phyloP scores from a whole-genome alignment of 225 moss, liverwort and hornwort species.

The Sphagnum contortum region DNA sequence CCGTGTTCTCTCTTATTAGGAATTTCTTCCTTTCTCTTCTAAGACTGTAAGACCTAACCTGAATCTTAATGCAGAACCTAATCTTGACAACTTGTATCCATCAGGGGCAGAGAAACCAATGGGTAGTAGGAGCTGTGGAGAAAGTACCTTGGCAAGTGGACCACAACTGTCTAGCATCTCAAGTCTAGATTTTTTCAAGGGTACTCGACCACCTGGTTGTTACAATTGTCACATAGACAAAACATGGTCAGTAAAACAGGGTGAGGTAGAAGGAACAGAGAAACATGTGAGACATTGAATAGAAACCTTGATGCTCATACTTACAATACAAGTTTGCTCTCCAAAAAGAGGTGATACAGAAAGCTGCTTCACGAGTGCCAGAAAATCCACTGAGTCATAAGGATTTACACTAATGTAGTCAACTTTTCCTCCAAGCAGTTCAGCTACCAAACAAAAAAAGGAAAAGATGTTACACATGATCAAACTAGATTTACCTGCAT shows the following conservation, averaged over 20 bases:
- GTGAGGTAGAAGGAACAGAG: neutral
- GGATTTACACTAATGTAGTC: constrained; percentile 94
- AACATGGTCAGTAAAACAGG: too few relatives aligned
- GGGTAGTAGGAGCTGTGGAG: neutral
- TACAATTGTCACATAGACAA: too few relatives aligned
- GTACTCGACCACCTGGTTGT: constrained; percentile 71
- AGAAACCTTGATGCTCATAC: constrained; percentile 3
- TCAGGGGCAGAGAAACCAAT: neutral
- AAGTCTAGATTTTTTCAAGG: constrained; percentile 57
- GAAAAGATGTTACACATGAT: too few relatives aligned
- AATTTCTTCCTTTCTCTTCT: too few relatives aligned
- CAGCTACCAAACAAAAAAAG: constrained; percentile 21
- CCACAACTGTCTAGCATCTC: constrained; percentile 88
- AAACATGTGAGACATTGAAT: neutral
- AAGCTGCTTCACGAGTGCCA: constrained; percentile 62
- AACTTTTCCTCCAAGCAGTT: constrained; percentile 62
- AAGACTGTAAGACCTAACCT: too few relatives aligned
- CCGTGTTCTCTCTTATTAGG: too few relatives aligned
- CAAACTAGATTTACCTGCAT: too few relatives aligned
- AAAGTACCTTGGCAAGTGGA: constrained; percentile 53
- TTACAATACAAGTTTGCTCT: constrained; percentile 70
- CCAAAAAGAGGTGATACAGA: constrained; percentile 59
- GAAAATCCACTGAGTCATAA: constrained; percentile 82
- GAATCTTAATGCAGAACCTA: too few relatives aligned
- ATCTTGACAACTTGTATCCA: too few relatives aligned